Evolutionary conservation across 1,284 basidiomycete species (phyloP), one percentile per base, ranked within the genome.

Genomic region (Thelephora terrestris): DNA sequence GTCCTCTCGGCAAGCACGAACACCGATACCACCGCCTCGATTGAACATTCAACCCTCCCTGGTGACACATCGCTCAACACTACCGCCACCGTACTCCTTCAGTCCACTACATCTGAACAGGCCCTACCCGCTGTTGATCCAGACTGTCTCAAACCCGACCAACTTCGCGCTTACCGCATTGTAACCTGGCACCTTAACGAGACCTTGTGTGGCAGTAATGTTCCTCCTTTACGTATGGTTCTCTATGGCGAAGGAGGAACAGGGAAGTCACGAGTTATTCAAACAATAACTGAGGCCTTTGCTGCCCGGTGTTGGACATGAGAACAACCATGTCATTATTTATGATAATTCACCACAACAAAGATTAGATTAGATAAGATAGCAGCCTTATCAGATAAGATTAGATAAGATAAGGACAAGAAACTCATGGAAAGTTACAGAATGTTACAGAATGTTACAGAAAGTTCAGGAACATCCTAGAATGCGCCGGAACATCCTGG

Each of bases 181-280:
- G 51, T 67, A 6, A 18, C 38, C 1, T 56, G 55, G 51, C 66
- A 68, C 38, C 29, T 65, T 3, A 7, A 55, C 0, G 43, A 59
- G 20, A 66, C 52, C 2, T 20, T 63, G 5, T 25, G 42, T 3
- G 58, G 58, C 1, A 23, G 35, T 2, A 32, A 54, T 0, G 56
- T 56, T 5, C 50, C 47, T 3, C 66, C 57, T 10, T 50, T 69
- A 0, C 52, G 53, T 0, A 64, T 68, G 64, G 18, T 61, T 2
- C 51, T 68, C 2, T 50, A 60, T 14, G 66, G 66, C 2, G 63
- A 67, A 51, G 67, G 66, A 2, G 66, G 68, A 0, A 66, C 64
- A 1, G 68, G 66, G 0, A 69, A 69, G 48, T 69, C 65, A 1
- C 57, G 51, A 20, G 62, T 66, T 1, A 67, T 69, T 17, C 62